phyloP scores from a whole-genome alignment of 306 rosid genomes.

The Glycine tomentella region DNA sequence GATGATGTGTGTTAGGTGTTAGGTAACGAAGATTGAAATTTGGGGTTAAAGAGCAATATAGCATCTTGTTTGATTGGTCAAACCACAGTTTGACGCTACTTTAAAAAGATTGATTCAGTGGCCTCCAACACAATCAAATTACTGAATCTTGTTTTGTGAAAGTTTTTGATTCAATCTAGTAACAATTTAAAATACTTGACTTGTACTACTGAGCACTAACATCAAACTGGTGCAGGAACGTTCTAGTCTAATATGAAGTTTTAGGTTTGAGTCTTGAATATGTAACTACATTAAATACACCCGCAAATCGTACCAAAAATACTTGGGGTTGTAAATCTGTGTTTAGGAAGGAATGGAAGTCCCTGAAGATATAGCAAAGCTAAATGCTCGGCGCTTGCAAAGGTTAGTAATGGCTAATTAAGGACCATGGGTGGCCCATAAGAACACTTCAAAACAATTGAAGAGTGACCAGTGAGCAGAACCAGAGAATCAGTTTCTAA shows the following conservation, averaged over 20 bases:
- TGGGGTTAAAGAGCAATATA: neutral
- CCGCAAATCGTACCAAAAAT: too few relatives aligned
- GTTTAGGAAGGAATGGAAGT: neutral
- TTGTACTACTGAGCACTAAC: too few relatives aligned
- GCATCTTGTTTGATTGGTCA: neutral
- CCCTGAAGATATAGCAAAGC: neutral
- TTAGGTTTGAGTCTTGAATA: too few relatives aligned
- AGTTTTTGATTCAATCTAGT: neutral
- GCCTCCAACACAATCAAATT: neutral
- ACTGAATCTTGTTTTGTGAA: neutral
- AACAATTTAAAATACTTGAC: neutral
- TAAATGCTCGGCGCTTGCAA: neutral
- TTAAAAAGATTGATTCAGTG: neutral
- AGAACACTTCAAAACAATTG: neutral
- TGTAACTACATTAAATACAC: neutral
- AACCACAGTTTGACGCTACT: neutral
- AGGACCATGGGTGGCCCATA: neutral
- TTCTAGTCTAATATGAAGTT: too few relatives aligned
- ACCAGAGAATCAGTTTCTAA: neutral
- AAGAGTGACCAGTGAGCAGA: neutral
- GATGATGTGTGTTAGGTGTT: neutral
- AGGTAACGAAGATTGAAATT: slow-evolving; percentile 3
- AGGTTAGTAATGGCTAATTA: neutral
- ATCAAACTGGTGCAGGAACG: too few relatives aligned
- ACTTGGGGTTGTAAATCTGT: neutral